Evolutionary conservation across 2,329 filamentous ascomycete genomes (phyloP).

Genomic region (Westerdykella sp.): DNA sequence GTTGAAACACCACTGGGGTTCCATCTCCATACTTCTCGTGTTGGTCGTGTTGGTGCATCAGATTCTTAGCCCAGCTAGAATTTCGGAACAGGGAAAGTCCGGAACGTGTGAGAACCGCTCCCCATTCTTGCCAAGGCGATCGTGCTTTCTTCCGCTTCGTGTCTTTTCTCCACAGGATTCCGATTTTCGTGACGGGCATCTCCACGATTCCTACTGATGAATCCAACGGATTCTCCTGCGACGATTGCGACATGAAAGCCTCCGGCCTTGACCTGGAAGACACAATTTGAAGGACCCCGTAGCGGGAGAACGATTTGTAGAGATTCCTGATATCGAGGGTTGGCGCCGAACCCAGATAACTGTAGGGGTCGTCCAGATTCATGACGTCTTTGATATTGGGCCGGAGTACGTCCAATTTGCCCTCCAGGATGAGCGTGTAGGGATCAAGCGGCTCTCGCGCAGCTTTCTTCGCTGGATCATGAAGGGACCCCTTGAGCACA

Average conservation of each 20-base stretch:
- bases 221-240: constrained; percentile 75
- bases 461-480: constrained; percentile 59
- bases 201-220: constrained; percentile 84
- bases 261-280: constrained; percentile 89
- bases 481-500: constrained; percentile 48
- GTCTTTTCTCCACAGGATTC: constrained; percentile 90
- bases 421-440: constrained; percentile 88
- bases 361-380: constrained; percentile 85
- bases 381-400: constrained; percentile 90
- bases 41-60: constrained; percentile 81
- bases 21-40: constrained; percentile 73
- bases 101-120: constrained; percentile 90
- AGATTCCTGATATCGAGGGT: constrained; percentile 72
- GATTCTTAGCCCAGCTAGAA: constrained; percentile 79
- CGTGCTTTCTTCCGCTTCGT: constrained; percentile 87
- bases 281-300: constrained; percentile 88
- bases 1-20: constrained; percentile 80
- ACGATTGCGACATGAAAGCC: constrained; percentile 87
- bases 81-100: constrained; percentile 97
- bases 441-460: constrained; percentile 86
- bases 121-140: constrained; percentile 99
- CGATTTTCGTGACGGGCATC: constrained; percentile 95
- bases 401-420: constrained; percentile 73
- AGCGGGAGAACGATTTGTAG: constrained; percentile 84
- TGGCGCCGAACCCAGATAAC: constrained; percentile 71